Base-by-base conservation (phyloP, 495 filamentous ascomycete species). In the Penicillium parvum region DNA sequence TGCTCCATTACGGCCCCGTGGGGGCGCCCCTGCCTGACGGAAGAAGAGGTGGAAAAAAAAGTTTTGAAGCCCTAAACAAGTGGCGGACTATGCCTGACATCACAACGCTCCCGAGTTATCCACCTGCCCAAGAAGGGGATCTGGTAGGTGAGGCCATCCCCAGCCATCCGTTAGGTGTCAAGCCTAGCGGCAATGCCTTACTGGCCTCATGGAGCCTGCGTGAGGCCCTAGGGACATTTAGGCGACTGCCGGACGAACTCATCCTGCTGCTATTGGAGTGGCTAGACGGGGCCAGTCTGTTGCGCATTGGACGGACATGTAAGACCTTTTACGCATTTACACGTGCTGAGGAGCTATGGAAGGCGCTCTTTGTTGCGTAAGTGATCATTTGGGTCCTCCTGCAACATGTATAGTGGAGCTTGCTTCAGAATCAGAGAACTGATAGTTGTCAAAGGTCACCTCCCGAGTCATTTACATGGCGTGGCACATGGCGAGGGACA, bases 271-370 rank as follows among this genome's bases (percentile, higher is more conserved):
- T 95, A 15, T 63, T 97, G 41, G 91, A 95, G 59, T 78, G 64
- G 50, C 69, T 97, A 14, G 83, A 94, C 55, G 69, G 75, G 30
- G 43, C 52, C 19, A 71, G 74, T 32, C 65, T 98, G 36, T 60
- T 82, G 40, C 60, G 69, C 4, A 60, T 96, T 17, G 88, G 89
- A n/a, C 75, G 76, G 35, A 86, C 91, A 4, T 96, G 92, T 69
- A 89, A 84, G 61, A 86, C 87, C 22, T 73, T 96, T 11, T 94
- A 90, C 71, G 92, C 90, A 6, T 92, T 90, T 60, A 84, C 84
- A 29, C 73, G 84, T 27, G 77, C 77, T 22, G 92, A 97, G 45
- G 92, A 98, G 46, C 61, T 97, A 18, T 98, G 92, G 92, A 92
- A 92, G 66, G 58, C 79, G 15, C 63, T 95, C 7, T 94, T 90